phyloP scores from a whole-genome alignment of 257 asterid species.

The Knoxia roxburghii region DNA sequence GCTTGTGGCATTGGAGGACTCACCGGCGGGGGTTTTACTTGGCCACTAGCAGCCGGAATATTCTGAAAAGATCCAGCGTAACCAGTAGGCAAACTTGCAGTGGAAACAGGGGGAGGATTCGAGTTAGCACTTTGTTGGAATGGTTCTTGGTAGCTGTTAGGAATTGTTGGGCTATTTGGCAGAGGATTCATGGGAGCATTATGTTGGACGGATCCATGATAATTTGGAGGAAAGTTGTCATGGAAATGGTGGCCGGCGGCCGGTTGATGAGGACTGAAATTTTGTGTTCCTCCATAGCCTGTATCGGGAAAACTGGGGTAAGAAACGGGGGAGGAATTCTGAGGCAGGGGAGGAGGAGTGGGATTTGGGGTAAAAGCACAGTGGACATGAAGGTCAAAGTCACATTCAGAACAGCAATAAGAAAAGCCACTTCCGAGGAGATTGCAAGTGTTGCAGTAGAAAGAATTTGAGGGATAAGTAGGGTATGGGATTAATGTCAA shows the following conservation, averaged over 20 bases:
- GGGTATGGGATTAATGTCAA: constrained; percentile 54
- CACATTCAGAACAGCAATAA: constrained; percentile 59
- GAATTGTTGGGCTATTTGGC: neutral
- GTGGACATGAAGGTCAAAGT: constrained; percentile 57
- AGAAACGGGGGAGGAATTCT: constrained; percentile 17
- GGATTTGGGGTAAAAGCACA: constrained; percentile 37
- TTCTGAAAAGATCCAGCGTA: neutral
- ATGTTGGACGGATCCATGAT: neutral
- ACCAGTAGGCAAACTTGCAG: neutral
- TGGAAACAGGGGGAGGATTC: neutral
- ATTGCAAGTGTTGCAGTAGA: constrained; percentile 51
- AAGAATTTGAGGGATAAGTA: constrained; percentile 44
- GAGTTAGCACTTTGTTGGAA: neutral
- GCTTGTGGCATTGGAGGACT: constrained; percentile 2
- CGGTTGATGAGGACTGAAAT: constrained; percentile 11
- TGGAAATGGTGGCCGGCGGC: neutral
- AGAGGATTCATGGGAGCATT: neutral
- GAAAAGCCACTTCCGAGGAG: constrained; percentile 45
- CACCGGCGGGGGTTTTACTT: constrained; percentile 2
- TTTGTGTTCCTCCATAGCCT: constrained; percentile 5
- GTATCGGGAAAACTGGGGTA: neutral
- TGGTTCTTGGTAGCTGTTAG: neutral
- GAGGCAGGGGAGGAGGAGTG: constrained; percentile 14
- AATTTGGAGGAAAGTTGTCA: neutral
- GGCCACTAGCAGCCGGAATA: neutral